Evolutionary conservation across 2,329 filamentous ascomycete genomes (phyloP), one percentile per base, ranked within the genome.

Genomic region (Chrysoporthe austroafricana): DNA sequence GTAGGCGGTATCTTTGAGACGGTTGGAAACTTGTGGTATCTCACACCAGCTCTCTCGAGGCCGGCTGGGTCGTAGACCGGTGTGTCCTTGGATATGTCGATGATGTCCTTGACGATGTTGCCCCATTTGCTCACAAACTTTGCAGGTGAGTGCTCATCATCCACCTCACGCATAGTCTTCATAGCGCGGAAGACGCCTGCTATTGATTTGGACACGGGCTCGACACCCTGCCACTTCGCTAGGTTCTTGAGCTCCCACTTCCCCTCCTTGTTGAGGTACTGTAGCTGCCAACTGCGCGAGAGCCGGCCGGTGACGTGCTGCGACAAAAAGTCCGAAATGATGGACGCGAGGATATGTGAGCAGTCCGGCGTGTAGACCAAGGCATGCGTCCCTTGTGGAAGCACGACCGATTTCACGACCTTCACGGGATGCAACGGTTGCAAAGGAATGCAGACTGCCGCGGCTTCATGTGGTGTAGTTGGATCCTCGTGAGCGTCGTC

Each of bases 211-310:
- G 92, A 96, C 1, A 97, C 92, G 0, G 94, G 91, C 1, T 82
- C 79, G 0, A 96, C 91, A 21, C 88, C 88, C 77, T 92, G 87
- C 95, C 95, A 98, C 76, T 98, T 98, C 68, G 87, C 89, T 13
- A 97, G 84, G 74, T 98, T 98, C 81, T 98, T 98, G 72, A 98
- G 93, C 75, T 97, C 95, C 95, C 95, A 98, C 80, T 98, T 98
- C 3, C 94, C 94, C 72, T 94, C 92, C 1, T 91, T 93, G 2
- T 91, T 93, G 34, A 98, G 87, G 74, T 96, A 91, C 73, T 95
- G 91, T 18, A 98, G 83, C 78, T 98, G 95, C 94, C 95, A 98
- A 56, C 91, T 92, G 39, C 95, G 87, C 1, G 89, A 92, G 16
- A 97, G 85, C 9, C 94, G 89, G 11, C 88, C 85, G 11, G 94